Percentiles rank a stretch among this genome's conserved stretches.
These are phyloP conservation scores for Euphorbia peplus DNA, from an alignment of 345 rosid genomes.

Conservation along the genomic window DNA sequence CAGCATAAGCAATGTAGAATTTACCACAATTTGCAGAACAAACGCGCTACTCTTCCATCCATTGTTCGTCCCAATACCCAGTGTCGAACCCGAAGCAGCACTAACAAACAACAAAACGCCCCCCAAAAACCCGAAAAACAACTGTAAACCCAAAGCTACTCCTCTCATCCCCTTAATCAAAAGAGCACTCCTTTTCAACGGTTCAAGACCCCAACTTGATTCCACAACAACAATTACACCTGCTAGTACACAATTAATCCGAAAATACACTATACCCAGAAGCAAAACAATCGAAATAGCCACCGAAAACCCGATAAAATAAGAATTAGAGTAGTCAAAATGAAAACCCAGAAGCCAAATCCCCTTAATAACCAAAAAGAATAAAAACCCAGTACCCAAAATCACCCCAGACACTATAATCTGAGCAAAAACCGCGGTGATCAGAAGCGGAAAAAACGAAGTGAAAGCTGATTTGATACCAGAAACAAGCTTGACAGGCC, in stretches of 20 bases:
- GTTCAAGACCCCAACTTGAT: conserved; percentile 56
- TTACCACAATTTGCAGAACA: conserved; percentile 43
- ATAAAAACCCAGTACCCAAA: conserved; percentile 21
- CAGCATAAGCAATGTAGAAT: conserved; percentile 33
- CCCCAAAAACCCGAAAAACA: conserved; percentile 26
- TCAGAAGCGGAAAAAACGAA: conserved; percentile 53
- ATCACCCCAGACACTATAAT: conserved; percentile 30
- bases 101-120: conserved; percentile 32
- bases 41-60: conserved; percentile 44
- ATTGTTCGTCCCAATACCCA: conserved; percentile 16
- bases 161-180: conserved; percentile 49
- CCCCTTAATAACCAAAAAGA: conserved; percentile 22
- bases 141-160: conserved; percentile 34
- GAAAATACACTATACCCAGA: conserved; percentile 28
- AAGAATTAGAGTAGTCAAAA: conserved; percentile 34
- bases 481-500: conserved; percentile 65
- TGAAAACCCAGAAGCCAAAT: conserved; percentile 28
- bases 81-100: conserved; percentile 11
- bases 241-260: conserved; percentile 49
- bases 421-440: conserved; percentile 27
- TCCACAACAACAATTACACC: conserved; percentile 59
- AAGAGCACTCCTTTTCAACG: conserved; percentile 54
- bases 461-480: conserved; percentile 53
- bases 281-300: conserved; percentile 15
- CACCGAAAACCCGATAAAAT: conserved; percentile 15